These are phyloP conservation scores for Arabidopsis hybrid DNA, from an alignment of 441 rosid species.

Conservation along the genomic window DNA sequence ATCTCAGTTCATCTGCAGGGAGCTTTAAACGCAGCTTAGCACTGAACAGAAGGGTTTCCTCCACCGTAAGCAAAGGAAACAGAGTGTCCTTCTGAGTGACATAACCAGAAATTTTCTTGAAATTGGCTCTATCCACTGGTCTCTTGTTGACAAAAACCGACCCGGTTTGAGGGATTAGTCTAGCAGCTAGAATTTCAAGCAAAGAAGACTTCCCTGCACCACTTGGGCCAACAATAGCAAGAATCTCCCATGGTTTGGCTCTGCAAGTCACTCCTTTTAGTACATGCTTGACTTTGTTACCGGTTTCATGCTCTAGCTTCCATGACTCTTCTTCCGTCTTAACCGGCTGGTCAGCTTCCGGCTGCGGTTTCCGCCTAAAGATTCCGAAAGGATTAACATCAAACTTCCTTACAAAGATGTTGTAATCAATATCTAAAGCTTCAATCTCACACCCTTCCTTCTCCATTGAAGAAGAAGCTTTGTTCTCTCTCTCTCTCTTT, in stretches of 20 bases:
- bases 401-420: constrained; percentile 48
- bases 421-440: constrained; percentile 73
- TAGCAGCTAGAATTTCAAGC: constrained; percentile 79
- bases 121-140: constrained; percentile 61
- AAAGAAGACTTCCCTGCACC: constrained; percentile 95
- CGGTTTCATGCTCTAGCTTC: constrained; percentile 29
- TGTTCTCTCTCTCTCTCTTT: neutral
- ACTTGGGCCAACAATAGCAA: constrained; percentile 94
- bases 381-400: constrained; percentile 50
- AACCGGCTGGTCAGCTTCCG: constrained; percentile 40
- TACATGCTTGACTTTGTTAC: constrained; percentile 53
- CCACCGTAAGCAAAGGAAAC: constrained; percentile 91
- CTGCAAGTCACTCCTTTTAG: constrained; percentile 70
- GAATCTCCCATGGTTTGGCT: constrained; percentile 93
- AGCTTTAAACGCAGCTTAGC: constrained; percentile 78
- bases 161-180: constrained; percentile 64
- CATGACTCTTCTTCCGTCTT: constrained; percentile 33
- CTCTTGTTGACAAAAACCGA: constrained; percentile 65
- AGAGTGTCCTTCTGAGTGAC: constrained; percentile 84
- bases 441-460: constrained; percentile 89
- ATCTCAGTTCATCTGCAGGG: constrained; percentile 54
- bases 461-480: constrained; percentile 62
- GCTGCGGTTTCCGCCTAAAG: constrained; percentile 39
- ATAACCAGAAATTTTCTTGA: constrained; percentile 84
- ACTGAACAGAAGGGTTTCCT: constrained; percentile 89